phyloP scores from a whole-genome alignment of 1,284 basidiomycete genomes.

The Boletus austroedulis region DNA sequence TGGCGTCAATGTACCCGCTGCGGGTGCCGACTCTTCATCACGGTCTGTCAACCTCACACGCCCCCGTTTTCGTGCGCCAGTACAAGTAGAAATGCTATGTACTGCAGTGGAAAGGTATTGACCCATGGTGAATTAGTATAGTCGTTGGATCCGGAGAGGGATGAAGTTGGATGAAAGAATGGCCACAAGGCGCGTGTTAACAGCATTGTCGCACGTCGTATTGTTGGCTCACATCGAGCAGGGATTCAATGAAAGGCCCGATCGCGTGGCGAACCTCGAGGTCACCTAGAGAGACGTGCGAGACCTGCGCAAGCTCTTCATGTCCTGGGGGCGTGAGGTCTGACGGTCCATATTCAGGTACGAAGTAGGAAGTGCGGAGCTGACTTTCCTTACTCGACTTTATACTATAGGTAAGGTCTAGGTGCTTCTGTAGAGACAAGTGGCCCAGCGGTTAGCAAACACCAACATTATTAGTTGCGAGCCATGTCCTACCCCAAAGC shows the following conservation, averaged over 20 bases:
- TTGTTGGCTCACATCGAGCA: neutral
- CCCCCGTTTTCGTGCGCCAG: constrained; percentile 3
- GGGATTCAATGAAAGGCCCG: constrained; percentile 7
- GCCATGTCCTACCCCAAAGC: neutral
- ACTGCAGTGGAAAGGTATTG: constrained; percentile 12
- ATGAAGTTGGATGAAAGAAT: neutral
- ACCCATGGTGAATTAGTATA: constrained; percentile 14
- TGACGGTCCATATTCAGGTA: neutral
- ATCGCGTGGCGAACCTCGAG: neutral
- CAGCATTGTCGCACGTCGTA: neutral
- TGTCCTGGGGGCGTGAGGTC: neutral
- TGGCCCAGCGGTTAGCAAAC: neutral
- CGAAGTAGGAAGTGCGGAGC: neutral
- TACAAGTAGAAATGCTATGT: constrained; percentile 5
- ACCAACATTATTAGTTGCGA: neutral
- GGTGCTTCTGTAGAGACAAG: neutral
- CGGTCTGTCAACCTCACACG: constrained; percentile 11
- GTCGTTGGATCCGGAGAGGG: constrained; percentile 6
- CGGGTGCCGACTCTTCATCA: constrained; percentile 19
- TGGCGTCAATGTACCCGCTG: neutral
- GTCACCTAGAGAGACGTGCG: neutral
- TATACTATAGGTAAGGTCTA: neutral
- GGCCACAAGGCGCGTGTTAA: constrained; percentile 9
- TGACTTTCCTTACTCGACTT: neutral
- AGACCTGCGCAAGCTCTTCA: neutral